These are phyloP conservation scores for Aurifilum marmelostoma DNA, from an alignment of 2,329 filamentous ascomycete genomes.

Conservation along the genomic window DNA sequence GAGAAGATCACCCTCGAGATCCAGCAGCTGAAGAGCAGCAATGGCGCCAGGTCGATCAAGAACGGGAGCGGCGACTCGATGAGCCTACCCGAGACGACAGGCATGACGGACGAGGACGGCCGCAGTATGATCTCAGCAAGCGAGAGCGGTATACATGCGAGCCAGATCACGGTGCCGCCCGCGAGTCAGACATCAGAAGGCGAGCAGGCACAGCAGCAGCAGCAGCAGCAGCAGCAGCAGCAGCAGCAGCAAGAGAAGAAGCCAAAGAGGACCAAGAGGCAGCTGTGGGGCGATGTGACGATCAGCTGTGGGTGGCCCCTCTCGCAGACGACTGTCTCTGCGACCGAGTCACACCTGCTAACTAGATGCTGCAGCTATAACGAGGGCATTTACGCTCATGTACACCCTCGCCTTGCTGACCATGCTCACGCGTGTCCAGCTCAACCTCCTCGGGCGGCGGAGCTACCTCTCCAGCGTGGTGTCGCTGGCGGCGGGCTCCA, in stretches of 20 bases:
- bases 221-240: conserved; percentile 52
- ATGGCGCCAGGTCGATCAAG: conserved; percentile 46
- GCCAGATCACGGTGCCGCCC: conserved; percentile 67
- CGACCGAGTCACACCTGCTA: neutral
- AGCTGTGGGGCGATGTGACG: conserved; percentile 97
- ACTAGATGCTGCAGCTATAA: conserved; percentile 66
- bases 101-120: conserved; percentile 80
- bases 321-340: neutral
- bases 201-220: conserved; percentile 38
- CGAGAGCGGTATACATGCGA: conserved; percentile 82
- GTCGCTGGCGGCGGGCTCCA: conserved; percentile 77
- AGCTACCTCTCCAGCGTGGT: conserved; percentile 97
- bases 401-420: conserved; percentile 90
- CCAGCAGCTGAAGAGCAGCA: conserved; percentile 82
- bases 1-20: conserved; percentile 92
- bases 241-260: conserved; percentile 53
- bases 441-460: conserved; percentile 92
- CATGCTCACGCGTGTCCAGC: conserved; percentile 90
- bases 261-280: conserved; percentile 76
- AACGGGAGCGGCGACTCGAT: conserved; percentile 58
- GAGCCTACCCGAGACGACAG: conserved; percentile 65
- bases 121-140: conserved; percentile 77
- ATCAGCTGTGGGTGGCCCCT: conserved; percentile 73
- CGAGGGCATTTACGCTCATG: conserved; percentile 85
- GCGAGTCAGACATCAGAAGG: conserved; percentile 45